phyloP scores from a whole-genome alignment of 1,284 basidiomycete genomes.

The Ustilago nuda region DNA sequence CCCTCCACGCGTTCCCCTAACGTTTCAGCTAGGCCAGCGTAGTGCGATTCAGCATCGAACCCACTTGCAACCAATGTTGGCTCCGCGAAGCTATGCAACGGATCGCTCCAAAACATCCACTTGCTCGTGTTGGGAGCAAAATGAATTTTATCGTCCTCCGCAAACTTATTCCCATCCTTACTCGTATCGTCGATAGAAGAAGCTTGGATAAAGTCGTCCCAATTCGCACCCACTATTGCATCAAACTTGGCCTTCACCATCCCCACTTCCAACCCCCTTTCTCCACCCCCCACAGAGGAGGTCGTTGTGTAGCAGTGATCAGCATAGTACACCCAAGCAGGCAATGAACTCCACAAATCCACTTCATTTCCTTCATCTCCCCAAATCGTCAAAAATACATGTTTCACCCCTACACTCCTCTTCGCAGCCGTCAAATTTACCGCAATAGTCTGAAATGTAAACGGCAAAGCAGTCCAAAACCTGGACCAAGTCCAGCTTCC shows the following conservation, averaged over 20 bases:
- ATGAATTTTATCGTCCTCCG: conserved; percentile 59
- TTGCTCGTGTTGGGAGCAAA: conserved; percentile 69
- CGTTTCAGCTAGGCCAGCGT: conserved; percentile 18
- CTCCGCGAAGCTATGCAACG: conserved; percentile 52
- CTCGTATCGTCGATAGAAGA: conserved; percentile 64
- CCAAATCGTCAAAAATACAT: conserved; percentile 70
- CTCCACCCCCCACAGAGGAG: neutral
- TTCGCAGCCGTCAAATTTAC: conserved; percentile 69
- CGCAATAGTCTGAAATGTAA: conserved; percentile 69
- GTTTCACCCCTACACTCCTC: conserved; percentile 57
- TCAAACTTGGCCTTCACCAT: conserved; percentile 55
- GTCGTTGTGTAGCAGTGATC: conserved; percentile 66
- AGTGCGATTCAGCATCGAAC: conserved; percentile 55
- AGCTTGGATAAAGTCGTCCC: conserved; percentile 69
- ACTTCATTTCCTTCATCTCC: conserved; percentile 70
- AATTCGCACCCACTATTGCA: conserved; percentile 66
- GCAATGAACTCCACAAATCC: conserved; percentile 53
- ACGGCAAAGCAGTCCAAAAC: conserved; percentile 70
- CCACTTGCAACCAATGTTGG: conserved; percentile 47
- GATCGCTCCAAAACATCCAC: conserved; percentile 69
- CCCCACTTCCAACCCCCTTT: conserved; percentile 59
- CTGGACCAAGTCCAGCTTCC: conserved; percentile 70
- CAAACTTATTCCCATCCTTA: conserved; percentile 30
- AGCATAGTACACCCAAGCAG: conserved; percentile 66
- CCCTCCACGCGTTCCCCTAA: conserved; percentile 36